Base-by-base conservation (phyloP, 1,284 basidiomycete species). In the Sanghuangporus sanghuang region DNA sequence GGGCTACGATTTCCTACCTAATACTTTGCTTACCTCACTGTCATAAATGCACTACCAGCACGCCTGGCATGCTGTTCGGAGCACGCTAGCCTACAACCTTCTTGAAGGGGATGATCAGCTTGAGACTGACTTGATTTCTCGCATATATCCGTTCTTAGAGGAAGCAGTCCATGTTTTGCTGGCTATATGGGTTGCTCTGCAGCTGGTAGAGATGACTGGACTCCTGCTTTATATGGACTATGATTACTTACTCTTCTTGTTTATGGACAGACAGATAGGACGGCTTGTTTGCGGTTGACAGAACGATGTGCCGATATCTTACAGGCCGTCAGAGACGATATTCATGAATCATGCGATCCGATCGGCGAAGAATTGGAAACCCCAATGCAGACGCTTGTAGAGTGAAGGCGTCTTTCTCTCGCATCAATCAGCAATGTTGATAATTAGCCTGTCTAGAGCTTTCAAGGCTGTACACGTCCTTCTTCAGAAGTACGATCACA, bases 401-500 rank as follows among this genome's bases (percentile, higher is more conserved):
- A 80, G 87, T 88, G 53, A 38, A 38, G 62, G 35, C 83, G 78
- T 16, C 12, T 36, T 46, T 50, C 6, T 27, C 32, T 39, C 49
- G 32, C 11, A 6, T 46, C 39, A 53, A 27, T 14, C 36, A 27
- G 2, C 40, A 23, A 23, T 23, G 2, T 23, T 23, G 23, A 46
- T 46, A 11, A n/a, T 18, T 6, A 46, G 44, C 16, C 44, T 60
- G 2, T 58, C 39, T 38, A 83, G 77, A 18, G 72, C 78, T 0
- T 85, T 82, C 67, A 68, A 70, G 7, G 46, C 78, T 54, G 82
- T 90, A 1, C 76, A 79, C 55, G 68, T 73, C 6, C 79, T 90
- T 67, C 78, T 90, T 18, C 70, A 80, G 64, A 85, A 83, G 66
- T 85, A 89, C 66, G 78, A 80, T 8, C 80, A 82, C 57, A 76